Conservation (phyloP, 2,329 filamentous ascomycete genomes). For the Fusarium begoniae region DNA sequence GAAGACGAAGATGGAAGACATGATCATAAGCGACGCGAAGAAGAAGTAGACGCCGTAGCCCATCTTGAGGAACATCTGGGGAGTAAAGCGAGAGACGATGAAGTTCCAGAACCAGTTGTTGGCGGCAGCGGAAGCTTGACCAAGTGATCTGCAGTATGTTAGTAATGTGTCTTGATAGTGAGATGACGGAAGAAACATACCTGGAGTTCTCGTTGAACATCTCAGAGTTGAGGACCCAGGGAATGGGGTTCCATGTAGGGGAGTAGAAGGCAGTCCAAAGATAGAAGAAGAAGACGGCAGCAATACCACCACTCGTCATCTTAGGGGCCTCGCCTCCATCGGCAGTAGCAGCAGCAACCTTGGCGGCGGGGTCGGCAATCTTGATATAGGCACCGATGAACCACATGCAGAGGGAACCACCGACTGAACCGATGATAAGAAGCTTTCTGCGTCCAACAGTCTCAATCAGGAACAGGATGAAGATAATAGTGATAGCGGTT, state of each 20-base stretch:
- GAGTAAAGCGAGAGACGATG: conserved; percentile 73
- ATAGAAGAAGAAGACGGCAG: conserved; percentile 74
- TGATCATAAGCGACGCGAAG: conserved; percentile 70
- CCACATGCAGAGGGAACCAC: conserved; percentile 74
- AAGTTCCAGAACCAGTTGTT: conserved; percentile 81
- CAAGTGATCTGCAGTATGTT: conserved; percentile 57
- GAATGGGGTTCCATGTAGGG: conserved; percentile 76
- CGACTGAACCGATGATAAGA: conserved; percentile 67
- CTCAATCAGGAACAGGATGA: conserved; percentile 75
- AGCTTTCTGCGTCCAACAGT: conserved; percentile 63
- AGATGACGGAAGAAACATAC: rapidly evolving
- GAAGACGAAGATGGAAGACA: conserved; percentile 67
- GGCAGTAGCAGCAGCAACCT: conserved; percentile 45
- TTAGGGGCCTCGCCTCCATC: neutral
- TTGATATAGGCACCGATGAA: conserved; percentile 61
- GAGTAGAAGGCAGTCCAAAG: conserved; percentile 68
- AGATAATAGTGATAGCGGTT: conserved; percentile 72
- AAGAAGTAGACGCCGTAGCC: conserved; percentile 74
- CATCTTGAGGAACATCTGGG: conserved; percentile 68
- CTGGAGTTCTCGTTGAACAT: conserved; percentile 74
- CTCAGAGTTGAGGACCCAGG: conserved; percentile 79
- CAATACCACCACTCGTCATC: conserved; percentile 62
- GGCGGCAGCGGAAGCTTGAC: conserved; percentile 75
- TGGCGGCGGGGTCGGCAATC: conserved; percentile 57
- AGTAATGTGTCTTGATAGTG: rapidly evolving